These are phyloP conservation scores for Jaapia argillacea DNA, from an alignment of 768 basidiomycete genomes.

Conservation along the genomic window DNA sequence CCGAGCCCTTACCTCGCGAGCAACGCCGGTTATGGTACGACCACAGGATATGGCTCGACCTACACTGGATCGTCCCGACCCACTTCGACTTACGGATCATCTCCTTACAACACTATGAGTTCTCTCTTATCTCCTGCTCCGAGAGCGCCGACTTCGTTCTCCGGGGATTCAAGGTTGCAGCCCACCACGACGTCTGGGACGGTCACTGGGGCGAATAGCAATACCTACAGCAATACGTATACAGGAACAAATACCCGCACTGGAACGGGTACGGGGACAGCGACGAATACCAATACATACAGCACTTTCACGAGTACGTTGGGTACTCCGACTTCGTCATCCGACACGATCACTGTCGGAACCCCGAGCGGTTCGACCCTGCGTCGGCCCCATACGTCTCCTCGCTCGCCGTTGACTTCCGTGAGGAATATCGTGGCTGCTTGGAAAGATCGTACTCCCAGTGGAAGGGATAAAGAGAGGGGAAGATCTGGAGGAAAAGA, in stretches of 20 bases:
- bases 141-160: conserved; percentile 21
- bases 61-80: conserved; percentile 14
- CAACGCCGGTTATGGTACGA: conserved; percentile 24
- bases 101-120: conserved; percentile 20
- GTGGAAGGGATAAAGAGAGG: neutral
- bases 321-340: conserved; percentile 16
- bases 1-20: conserved; percentile 24
- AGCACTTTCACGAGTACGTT: conserved; percentile 33
- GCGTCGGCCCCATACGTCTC: conserved; percentile 51
- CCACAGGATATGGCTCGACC: conserved; percentile 21
- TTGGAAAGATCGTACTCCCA: conserved; percentile 70
- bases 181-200: conserved; percentile 10
- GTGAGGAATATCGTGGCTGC: conserved; percentile 71
- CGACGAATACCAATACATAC: conserved; percentile 15
- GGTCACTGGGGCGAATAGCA: conserved; percentile 24
- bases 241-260: conserved; percentile 27
- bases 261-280: conserved; percentile 21
- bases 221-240: conserved; percentile 25
- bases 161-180: conserved; percentile 12
- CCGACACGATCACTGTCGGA: conserved; percentile 21
- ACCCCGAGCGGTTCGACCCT: conserved; percentile 40
- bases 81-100: too few relatives aligned
- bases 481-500: conserved; percentile 10
- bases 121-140: conserved; percentile 41
- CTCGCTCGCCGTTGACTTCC: conserved; percentile 61